Evolutionary conservation across 805 yeast species (phyloP), one percentile per base, ranked within the genome.

Genomic region (Candida namnaoensis): DNA sequence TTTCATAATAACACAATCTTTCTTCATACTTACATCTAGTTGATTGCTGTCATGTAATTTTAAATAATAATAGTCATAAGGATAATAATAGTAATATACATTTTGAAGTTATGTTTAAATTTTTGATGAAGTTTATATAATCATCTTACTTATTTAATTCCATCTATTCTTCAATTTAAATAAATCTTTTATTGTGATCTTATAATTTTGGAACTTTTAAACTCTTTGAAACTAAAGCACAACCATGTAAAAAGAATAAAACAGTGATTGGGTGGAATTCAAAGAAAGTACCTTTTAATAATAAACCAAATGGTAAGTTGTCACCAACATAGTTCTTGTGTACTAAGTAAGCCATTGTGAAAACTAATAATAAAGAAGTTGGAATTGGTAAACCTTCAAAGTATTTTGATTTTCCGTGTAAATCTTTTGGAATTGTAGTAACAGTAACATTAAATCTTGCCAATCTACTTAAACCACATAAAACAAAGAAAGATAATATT

Each of bases 381-480:
- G 99, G 99, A 50, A 93, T 88, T 10, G 99, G 99, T 41, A 93
- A 75, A 4, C 99, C 99, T 68, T 93, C 99, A 61, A 93, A 93
- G 65, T 80, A 91, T 58, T 84, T 80, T 32, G 93, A 77, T 65
- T 90, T 90, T 15, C 99, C 99, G 15, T 73, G 62, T 41, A 74
- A 67, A 60, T 90, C 97, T 65, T 91, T 91, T 39, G 99, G 98
- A 44, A 93, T 76, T 46, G 87, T 85, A 38, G 90, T 82, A 7
- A 93, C 95, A 1, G 97, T 87, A 41, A 93, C 95, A 56, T 93
- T 93, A 65, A 88, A 93, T 59, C 99, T 76, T 7, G 99, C 99
- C 52, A 93, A 73, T 62, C 99, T 78, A 13, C 95, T 82, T 52
- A 93, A 72, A 0, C 98, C 98, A 65, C 98, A 90, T 41, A 91